Evolutionary conservation across 2,329 filamentous ascomycete genomes (phyloP), one percentile per base, ranked within the genome.

Genomic region (Diplocarpon mali): DNA sequence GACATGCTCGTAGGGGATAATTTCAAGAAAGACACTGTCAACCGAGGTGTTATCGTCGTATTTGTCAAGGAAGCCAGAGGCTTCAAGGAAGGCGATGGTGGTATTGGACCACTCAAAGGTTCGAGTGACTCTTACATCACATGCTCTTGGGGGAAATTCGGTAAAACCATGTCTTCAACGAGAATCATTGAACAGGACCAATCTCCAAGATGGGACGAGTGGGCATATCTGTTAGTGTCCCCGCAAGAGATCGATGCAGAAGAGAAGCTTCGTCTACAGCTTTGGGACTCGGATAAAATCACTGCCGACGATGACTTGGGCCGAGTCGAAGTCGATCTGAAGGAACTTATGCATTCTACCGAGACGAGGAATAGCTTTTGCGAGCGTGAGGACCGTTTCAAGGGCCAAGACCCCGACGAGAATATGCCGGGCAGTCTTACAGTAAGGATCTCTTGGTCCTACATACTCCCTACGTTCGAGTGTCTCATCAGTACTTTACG

Each of bases 1-100:
- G 80, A 85, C 48, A 86, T 86, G 78, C 71, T 88, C 11, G 72
- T 83, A 7, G 83, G 83, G 3, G 82, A 85, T 46, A 83, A 87
- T 55, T 86, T 83, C 66, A 87, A 86, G 62, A 85, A 85, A 58
- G 81, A 87, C 50, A 85, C 82, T 0, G 64, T 65, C 27, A 70
- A 76, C 2, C 69, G 75, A 28, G 83, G 83, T 14, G 71, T 85
- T 1, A 59, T 88, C 1, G 70, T 82, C 51, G 70, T 85, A 9
- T 72, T 72, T 35, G 79, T 87, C 59, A 78, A 79, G 56, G 69
- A 72, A 17, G 83, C 81, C 0, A 75, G 72, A 35, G 80, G 76
- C 30, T 86, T 87, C 66, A 85, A 83, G 57, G 73, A 80, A 59
- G 81, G 80, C 2, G 83, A 87, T 59, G 68, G 73, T 5, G 72